A percentile compares a stretch with the other conserved stretches of the same genome.
Evolutionary conservation across 805 yeast genomes (phyloP).

Genomic region (Saturnispora besseyi): DNA sequence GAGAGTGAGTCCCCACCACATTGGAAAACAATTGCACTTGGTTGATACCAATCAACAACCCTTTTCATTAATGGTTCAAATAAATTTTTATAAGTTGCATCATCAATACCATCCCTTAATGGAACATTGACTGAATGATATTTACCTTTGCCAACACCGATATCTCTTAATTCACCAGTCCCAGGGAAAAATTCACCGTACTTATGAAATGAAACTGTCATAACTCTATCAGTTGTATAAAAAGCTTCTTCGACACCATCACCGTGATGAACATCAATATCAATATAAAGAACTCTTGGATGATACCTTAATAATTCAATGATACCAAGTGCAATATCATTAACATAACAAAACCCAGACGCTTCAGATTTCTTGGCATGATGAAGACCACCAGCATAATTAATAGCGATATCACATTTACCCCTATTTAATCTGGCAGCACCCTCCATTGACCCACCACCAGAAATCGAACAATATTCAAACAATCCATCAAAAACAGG

Average conservation of each 20-base stretch:
- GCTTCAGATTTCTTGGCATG: slow-evolving; percentile 90
- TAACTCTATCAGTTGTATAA: slow-evolving; percentile 83
- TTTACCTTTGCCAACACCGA: slow-evolving; percentile 79
- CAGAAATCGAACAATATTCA: slow-evolving; percentile 68
- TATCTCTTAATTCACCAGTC: slow-evolving; percentile 78
- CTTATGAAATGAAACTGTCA: slow-evolving; percentile 86
- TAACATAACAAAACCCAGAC: slow-evolving; percentile 83
- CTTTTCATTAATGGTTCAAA: slow-evolving; percentile 82
- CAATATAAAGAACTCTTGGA: slow-evolving; percentile 80
- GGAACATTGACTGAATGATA: slow-evolving; percentile 83
- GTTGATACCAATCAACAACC: slow-evolving; percentile 80
- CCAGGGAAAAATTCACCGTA: slow-evolving; percentile 93
- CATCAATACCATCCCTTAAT: slow-evolving; percentile 88
- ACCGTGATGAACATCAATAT: slow-evolving; percentile 89
- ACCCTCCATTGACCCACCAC: slow-evolving; percentile 89
- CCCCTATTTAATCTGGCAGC: slow-evolving; percentile 74
- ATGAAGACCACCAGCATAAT: slow-evolving; percentile 90
- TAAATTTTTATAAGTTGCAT: slow-evolving; percentile 71
- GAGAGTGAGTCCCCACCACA: slow-evolving; percentile 98
- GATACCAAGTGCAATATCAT: slow-evolving; percentile 82
- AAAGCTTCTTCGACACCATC: slow-evolving; percentile 95
- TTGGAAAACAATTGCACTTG: slow-evolving; percentile 93
- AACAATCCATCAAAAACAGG: slow-evolving; percentile 75
- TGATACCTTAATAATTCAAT: slow-evolving; percentile 70
- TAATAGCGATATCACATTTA: slow-evolving; percentile 84